Evolutionary conservation across 2,329 filamentous ascomycete species (phyloP), one percentile per base, ranked within the genome.

Genomic region (Beauveria caledonica): DNA sequence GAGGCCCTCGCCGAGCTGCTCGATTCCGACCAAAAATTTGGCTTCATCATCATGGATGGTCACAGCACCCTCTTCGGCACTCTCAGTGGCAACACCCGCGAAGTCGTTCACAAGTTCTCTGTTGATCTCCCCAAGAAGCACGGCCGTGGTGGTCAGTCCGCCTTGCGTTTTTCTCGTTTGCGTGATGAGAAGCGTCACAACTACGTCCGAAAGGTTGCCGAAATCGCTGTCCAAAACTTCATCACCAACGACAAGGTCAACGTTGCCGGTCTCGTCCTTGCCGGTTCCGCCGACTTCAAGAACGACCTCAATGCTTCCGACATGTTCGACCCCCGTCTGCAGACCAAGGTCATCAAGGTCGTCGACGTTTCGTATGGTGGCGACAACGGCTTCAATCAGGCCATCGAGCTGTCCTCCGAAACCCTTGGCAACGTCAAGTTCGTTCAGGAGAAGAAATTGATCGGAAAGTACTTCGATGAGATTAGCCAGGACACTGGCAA

Each of bases 91-190:
- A 99, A 99, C 77, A 99, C 94, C 40, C 87, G 94, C 74, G 95
- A 99, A 69, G 84, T 99, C 54, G 83, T 97, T 57, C 94, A 99
- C 80, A 99, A 99, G 78, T 96, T 99, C 80, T 91, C 90, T 21
- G 94, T 99, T 74, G 95, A 99, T 82, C 82, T 99, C 62, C 94
- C 94, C 75, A 99, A 99, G 87, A 99, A 99, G 84, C 94, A 99
- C 85, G 94, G 94, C 65, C 92, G 94, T 89, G 94, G 94, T 92
- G 94, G 94, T 84, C 95, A 99, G 82, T 99, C 94, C 67, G 94
- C 94, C 63, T 85, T 99, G 71, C 95, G 94, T 93, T 99, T 99
- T 77, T 91, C 94, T 65, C 94, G 94, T 92, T 88, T 99, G 62
- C 88, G 94, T 83, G 94, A 99, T 77, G 94, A 99, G 78, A 99